Conservation (phyloP, 345 rosid species). For the Physaria fendleri region DNA sequence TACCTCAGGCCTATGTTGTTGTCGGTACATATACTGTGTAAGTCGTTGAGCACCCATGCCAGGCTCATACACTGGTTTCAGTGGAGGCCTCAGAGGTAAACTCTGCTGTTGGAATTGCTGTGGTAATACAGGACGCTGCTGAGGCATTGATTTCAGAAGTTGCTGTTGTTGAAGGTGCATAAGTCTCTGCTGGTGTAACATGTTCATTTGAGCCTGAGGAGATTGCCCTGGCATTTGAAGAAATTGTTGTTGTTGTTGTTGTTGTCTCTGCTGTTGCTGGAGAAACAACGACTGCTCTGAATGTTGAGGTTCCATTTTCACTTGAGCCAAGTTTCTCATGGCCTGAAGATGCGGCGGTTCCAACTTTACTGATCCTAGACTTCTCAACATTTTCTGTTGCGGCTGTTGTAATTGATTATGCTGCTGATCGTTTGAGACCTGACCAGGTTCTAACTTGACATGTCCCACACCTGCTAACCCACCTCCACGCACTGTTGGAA, state of each 20-base stretch:
- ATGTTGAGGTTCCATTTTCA: conserved; percentile 76
- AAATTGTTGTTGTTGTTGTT: conserved; percentile 69
- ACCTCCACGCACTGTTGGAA: conserved; percentile 49
- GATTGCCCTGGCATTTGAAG: conserved; percentile 83
- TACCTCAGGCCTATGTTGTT: conserved; percentile 95
- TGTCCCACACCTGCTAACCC: conserved; percentile 64
- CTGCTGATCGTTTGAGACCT: conserved; percentile 57
- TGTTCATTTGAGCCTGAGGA: conserved; percentile 71
- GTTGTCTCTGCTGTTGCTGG: conserved; percentile 75
- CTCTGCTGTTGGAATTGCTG: conserved; percentile 84
- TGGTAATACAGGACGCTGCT: conserved; percentile 63
- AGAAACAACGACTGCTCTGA: conserved; percentile 69
- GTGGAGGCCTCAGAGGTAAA: conserved; percentile 63
- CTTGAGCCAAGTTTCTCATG: conserved; percentile 57
- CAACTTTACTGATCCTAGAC: conserved; percentile 58
- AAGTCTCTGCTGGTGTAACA: conserved; percentile 68
- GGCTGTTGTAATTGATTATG: conserved; percentile 47
- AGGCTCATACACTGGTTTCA: conserved; percentile 74
- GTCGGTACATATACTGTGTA: conserved; percentile 84
- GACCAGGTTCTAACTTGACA: conserved; percentile 76
- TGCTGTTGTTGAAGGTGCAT: conserved; percentile 79
- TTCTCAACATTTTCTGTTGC: conserved; percentile 56
- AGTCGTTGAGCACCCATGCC: conserved; percentile 96
- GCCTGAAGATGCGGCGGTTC: conserved; percentile 64
- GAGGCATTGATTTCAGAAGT: conserved; percentile 78